Evolutionary conservation across 2,329 filamentous ascomycete genomes (phyloP).

Genomic region (Cladophialophora carrionii): DNA sequence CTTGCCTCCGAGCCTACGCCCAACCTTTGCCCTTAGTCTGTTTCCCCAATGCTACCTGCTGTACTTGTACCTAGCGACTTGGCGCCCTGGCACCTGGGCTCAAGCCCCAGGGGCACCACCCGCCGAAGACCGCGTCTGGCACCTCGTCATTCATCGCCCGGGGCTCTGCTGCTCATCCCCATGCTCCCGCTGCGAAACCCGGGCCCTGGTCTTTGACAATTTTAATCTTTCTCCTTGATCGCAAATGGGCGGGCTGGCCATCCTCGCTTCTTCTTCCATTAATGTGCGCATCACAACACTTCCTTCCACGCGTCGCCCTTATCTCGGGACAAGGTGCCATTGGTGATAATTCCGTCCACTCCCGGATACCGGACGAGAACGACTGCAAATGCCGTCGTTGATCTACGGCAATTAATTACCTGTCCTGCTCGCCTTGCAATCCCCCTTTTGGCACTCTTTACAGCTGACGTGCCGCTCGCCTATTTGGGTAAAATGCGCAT

Average conservation of each 20-base stretch:
- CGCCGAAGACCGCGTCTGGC: not conserved
- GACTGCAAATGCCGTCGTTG: not conserved
- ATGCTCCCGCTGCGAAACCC: not conserved
- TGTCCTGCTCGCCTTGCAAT: not conserved
- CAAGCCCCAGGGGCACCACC: not conserved
- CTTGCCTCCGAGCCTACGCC: not conserved
- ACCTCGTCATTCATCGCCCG: not conserved
- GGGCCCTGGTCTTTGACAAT: not conserved
- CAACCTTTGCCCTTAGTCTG: not conserved
- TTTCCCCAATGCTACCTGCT: not conserved
- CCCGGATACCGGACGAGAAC: not conserved
- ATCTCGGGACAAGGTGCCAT: not conserved
- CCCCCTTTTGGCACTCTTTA: not conserved
- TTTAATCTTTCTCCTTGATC: conserved; percentile 1
- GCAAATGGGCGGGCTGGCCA: not conserved
- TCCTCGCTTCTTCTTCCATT: conserved; percentile 1
- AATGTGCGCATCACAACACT: not conserved
- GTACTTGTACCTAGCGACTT: not conserved
- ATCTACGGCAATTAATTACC: not conserved
- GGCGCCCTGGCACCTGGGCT: not conserved
- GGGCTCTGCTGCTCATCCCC: not conserved
- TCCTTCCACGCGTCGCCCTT: not conserved
- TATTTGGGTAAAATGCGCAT: conserved; percentile 1
- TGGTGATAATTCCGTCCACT: not conserved
- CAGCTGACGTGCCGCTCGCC: not conserved